Conservation (phyloP, 106 monocot genomes). For the Phalaenopsis equestris region DNA sequence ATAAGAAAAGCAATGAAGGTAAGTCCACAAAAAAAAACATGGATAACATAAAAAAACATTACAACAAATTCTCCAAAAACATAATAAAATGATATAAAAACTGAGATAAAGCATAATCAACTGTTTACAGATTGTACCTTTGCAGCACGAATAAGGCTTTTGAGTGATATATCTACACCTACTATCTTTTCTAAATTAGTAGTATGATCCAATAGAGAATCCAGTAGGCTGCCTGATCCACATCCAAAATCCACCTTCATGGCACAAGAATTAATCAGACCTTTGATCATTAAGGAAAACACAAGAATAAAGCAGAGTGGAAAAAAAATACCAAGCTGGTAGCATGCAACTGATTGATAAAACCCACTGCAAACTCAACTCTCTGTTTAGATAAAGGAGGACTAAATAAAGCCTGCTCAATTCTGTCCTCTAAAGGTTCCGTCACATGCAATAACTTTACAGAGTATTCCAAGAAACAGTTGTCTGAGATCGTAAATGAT, state of each 20-base stretch:
- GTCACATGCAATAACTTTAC: slow-evolving; percentile 55
- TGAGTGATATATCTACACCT: slow-evolving; percentile 87
- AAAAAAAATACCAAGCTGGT: slow-evolving; percentile 43
- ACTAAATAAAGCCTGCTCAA: slow-evolving; percentile 86
- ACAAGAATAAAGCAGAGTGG: neutral
- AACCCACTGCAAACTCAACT: slow-evolving; percentile 75
- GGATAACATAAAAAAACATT: neutral
- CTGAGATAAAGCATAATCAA: neutral
- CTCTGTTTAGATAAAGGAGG: slow-evolving; percentile 93
- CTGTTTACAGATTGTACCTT: slow-evolving; percentile 39
- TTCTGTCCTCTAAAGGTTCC: slow-evolving; percentile 84
- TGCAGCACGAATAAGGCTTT: slow-evolving; percentile 73
- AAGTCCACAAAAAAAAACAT: neutral
- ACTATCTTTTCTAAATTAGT: slow-evolving; percentile 68
- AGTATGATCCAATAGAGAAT: slow-evolving; percentile 63
- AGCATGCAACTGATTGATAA: slow-evolving; percentile 62
- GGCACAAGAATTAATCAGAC: neutral
- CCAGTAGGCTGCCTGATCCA: slow-evolving; percentile 88
- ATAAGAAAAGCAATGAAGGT: neutral
- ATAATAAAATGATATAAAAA: neutral
- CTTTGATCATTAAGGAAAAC: neutral
- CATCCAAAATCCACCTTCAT: slow-evolving; percentile 97
- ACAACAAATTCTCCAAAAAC: neutral
- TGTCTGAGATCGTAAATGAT: slow-evolving; percentile 30
- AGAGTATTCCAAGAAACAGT: slow-evolving; percentile 57